Evolutionary conservation across 208 protist species (phyloP).

Genomic region (Acanthamoeba castellanii): DNA sequence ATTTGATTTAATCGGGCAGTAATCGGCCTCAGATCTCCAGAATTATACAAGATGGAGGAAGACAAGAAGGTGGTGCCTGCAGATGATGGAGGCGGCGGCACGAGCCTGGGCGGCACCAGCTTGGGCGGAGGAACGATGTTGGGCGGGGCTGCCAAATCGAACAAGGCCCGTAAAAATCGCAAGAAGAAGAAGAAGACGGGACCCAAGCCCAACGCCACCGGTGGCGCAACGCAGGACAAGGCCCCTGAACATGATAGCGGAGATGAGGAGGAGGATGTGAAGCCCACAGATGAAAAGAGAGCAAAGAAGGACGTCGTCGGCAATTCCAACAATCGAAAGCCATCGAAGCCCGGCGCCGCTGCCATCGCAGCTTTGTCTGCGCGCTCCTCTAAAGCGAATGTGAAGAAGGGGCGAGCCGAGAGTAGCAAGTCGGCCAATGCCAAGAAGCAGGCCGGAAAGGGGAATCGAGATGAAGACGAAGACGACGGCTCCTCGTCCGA

Average conservation of each 20-base stretch:
- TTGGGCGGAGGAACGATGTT: neutral
- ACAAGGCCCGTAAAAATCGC: neutral
- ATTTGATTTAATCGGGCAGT: neutral
- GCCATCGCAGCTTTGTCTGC: neutral
- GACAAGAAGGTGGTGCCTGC: neutral
- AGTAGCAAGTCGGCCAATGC: neutral
- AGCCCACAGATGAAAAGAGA: neutral
- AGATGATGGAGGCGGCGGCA: neutral
- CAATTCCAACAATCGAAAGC: neutral
- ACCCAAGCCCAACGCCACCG: neutral
- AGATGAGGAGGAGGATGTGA: neutral
- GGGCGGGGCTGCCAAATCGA: neutral
- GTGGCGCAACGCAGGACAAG: neutral
- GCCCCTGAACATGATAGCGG: neutral
- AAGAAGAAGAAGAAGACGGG: constrained; percentile 61
- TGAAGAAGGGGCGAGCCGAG: neutral
- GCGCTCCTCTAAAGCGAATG: neutral
- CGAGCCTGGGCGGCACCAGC: neutral
- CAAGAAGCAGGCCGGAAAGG: neutral
- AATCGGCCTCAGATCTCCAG: neutral
- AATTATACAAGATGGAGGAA: neutral
- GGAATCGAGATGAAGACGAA: constrained; percentile 12
- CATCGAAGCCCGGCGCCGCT: neutral
- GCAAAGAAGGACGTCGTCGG: neutral
- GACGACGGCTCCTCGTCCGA: neutral